A percentile compares a stretch with the other conserved stretches of the same genome.
These are phyloP conservation scores for Cryptomeria japonica DNA, from an alignment of 75 land plant species.

Conservation along the genomic window DNA sequence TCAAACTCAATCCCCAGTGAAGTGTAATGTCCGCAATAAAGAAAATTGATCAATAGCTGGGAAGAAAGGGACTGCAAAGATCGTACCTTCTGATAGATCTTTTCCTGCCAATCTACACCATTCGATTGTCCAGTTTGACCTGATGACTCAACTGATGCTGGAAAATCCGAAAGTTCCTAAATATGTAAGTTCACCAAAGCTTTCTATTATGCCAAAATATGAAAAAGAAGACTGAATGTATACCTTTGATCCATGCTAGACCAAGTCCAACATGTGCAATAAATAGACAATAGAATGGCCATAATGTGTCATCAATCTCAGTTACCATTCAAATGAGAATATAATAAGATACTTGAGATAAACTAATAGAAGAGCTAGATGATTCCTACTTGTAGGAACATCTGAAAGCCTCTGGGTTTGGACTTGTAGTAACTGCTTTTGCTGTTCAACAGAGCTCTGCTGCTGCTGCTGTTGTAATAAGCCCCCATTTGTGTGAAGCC, in stretches of 20 bases:
- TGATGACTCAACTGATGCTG: conserved; percentile 5
- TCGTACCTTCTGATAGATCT: background rate
- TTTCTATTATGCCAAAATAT: background rate
- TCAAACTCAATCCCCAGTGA: background rate
- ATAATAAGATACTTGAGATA: background rate
- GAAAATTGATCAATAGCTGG: background rate
- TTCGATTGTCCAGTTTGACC: conserved; percentile 11
- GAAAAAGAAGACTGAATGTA: background rate
- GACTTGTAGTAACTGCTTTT: conserved; percentile 1
- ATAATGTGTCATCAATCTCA: background rate
- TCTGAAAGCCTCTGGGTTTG: background rate
- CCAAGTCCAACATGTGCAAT: background rate
- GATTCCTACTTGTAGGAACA: background rate
- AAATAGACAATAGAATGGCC: background rate
- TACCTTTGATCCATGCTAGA: background rate
- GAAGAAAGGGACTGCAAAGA: background rate
- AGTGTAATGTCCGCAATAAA: background rate
- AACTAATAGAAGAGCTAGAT: background rate
- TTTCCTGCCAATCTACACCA: background rate
- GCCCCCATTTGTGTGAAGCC: background rate
- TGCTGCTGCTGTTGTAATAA: conserved; percentile 8
- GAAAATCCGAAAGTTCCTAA: background rate
- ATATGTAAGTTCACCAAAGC: background rate
- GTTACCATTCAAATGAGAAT: background rate
- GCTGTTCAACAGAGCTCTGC: background rate